Evolutionary conservation across 176 grass and related monocot genomes (phyloP).

Genomic region (Lolium rigidum): DNA sequence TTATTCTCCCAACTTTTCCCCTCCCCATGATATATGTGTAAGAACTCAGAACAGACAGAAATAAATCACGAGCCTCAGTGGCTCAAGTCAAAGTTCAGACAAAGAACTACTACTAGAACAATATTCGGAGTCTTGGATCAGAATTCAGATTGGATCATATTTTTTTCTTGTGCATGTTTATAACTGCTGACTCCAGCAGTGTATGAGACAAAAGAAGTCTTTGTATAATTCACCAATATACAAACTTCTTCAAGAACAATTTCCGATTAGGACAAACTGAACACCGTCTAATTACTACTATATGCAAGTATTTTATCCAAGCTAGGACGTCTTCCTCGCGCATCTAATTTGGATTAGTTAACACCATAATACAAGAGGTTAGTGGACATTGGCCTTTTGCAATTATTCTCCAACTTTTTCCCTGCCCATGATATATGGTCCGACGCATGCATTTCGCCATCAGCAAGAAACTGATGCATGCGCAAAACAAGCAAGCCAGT

Average conservation of each 20-base stretch:
- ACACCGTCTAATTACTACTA: not conserved
- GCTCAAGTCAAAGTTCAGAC: not conserved
- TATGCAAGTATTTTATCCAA: not conserved
- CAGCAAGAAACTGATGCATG: conserved; percentile 9
- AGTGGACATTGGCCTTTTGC: conserved; percentile 44
- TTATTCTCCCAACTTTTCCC: conserved; percentile 13
- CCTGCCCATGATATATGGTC: conserved; percentile 2
- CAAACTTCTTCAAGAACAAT: not conserved
- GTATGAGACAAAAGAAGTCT: not conserved
- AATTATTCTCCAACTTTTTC: conserved; percentile 33
- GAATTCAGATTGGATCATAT: not conserved
- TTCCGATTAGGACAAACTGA: not conserved
- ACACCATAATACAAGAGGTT: not conserved
- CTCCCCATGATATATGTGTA: not conserved
- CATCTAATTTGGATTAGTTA: conserved; percentile 5
- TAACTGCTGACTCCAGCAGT: not conserved
- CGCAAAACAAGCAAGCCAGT: not conserved
- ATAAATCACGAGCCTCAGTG: too few relatives aligned
- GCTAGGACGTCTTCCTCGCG: not conserved
- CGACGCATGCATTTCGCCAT: conserved; percentile 1
- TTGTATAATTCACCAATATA: not conserved
- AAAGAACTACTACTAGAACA: not conserved
- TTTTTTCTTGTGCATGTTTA: not conserved
- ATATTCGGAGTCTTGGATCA: not conserved
- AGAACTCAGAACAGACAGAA: too few relatives aligned